Conservation (phyloP, 2,329 filamentous ascomycete genomes). For the Cladosporium sp. region DNA sequence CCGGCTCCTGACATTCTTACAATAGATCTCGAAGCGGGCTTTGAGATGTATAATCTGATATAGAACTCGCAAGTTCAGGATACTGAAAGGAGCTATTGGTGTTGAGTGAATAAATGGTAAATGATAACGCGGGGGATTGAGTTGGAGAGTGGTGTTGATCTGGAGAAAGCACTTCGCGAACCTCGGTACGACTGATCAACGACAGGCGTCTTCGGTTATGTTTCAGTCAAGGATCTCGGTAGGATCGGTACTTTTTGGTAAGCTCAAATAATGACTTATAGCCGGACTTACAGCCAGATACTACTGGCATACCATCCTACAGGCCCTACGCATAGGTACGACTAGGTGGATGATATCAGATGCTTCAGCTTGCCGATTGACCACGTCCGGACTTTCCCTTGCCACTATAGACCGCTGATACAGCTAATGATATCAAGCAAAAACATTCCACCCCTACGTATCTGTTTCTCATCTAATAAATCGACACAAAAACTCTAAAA, state of each 20-base stretch:
- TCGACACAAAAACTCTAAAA: too few species aligned
- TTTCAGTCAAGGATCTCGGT: neutral
- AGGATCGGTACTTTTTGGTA: neutral
- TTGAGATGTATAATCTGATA: too few species aligned
- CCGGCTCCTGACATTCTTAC: slow-evolving; percentile 46
- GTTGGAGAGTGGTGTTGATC: neutral
- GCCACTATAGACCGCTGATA: too few species aligned
- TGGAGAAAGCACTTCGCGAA: neutral
- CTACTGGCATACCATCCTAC: too few species aligned
- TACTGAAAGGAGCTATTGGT: neutral
- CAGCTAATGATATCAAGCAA: too few species aligned
- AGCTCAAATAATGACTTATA: neutral
- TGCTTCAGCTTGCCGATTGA: too few species aligned
- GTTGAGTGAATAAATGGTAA: neutral
- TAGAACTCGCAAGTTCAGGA: neutral
- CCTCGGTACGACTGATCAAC: neutral
- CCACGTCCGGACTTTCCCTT: too few species aligned
- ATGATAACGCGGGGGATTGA: neutral
- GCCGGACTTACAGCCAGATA: too few species aligned
- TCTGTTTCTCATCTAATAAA: too few species aligned
- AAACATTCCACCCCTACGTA: too few species aligned
- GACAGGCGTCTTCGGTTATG: slow-evolving; percentile 1
- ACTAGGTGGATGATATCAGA: too few species aligned
- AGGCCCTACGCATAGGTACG: too few species aligned
- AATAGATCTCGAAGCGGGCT: neutral